Conservation (phyloP, 371 early-diverging fungal genomes). For the Circinella umbellata region DNA sequence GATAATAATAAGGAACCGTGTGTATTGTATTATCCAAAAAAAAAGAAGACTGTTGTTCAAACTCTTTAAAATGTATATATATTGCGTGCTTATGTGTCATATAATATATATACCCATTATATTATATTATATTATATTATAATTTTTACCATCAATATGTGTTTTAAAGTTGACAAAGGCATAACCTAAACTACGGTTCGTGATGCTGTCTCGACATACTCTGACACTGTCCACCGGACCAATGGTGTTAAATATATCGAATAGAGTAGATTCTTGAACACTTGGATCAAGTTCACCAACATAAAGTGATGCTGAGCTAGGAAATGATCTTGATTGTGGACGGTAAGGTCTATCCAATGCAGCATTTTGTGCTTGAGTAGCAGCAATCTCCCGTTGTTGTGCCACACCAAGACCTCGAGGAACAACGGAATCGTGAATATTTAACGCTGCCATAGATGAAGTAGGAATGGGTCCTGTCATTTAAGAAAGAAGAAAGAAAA, state of each 20-base stretch:
- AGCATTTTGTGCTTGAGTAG: conserved; percentile 42
- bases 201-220: conserved; percentile 96
- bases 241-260: conserved; percentile 88
- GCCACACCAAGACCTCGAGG: conserved; percentile 38
- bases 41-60: neutral
- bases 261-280: conserved; percentile 93
- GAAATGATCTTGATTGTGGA: conserved; percentile 21
- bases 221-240: conserved; percentile 95
- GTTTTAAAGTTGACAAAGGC: conserved; percentile 95
- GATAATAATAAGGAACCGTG: neutral
- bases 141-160: conserved; percentile 62
- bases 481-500: neutral
- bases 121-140: no score
- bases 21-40: neutral
- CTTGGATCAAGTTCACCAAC: conserved; percentile 90
- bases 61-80: no score
- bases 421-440: conserved; percentile 16
- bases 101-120: no score
- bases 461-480: conserved; percentile 10
- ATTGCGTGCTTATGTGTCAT: no score
- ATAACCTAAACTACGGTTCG: conserved; percentile 94
- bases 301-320: conserved; percentile 74
- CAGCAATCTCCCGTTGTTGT: conserved; percentile 47
- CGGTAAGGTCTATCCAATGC: conserved; percentile 17
- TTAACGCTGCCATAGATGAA: conserved; percentile 10